phyloP scores from a whole-genome alignment of 108 stramenopile genomes.

The Stephanodiscus triporus region DNA sequence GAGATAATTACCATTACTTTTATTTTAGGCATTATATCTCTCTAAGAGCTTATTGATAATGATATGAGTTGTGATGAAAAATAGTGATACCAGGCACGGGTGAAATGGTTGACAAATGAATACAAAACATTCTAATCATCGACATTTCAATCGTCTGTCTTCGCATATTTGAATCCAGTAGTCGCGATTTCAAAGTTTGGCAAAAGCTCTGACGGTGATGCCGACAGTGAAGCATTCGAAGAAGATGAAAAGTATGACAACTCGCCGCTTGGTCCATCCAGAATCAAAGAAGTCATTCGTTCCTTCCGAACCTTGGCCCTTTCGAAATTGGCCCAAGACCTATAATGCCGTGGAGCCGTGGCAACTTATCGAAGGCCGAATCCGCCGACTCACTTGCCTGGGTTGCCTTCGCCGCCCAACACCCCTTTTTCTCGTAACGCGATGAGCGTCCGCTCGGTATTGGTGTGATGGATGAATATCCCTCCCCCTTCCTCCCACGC shows the following conservation, averaged over 20 bases:
- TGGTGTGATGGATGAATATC: constrained; percentile 77
- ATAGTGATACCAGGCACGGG: background rate
- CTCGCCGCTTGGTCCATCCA: background rate
- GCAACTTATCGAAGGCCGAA: background rate
- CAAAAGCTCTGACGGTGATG: background rate
- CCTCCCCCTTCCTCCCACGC: constrained; percentile 76
- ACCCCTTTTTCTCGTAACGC: constrained; percentile 41
- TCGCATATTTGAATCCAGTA: background rate
- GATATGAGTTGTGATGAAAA: background rate
- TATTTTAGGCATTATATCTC: background rate
- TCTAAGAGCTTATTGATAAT: background rate
- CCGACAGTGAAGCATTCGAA: background rate
- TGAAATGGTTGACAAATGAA: background rate
- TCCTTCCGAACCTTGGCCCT: background rate
- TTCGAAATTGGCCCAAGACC: background rate
- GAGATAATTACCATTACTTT: too few species aligned
- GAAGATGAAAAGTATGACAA: background rate
- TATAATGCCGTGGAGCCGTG: background rate
- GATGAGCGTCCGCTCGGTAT: constrained; percentile 28
- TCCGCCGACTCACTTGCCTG: constrained; percentile 1
- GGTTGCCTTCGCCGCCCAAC: constrained; percentile 6
- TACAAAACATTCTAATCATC: background rate
- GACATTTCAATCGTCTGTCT: background rate
- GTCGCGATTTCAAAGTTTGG: background rate
- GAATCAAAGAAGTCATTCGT: background rate